phyloP scores from a whole-genome alignment of 108 stramenopile species.

The Skeletonema tropicum region DNA sequence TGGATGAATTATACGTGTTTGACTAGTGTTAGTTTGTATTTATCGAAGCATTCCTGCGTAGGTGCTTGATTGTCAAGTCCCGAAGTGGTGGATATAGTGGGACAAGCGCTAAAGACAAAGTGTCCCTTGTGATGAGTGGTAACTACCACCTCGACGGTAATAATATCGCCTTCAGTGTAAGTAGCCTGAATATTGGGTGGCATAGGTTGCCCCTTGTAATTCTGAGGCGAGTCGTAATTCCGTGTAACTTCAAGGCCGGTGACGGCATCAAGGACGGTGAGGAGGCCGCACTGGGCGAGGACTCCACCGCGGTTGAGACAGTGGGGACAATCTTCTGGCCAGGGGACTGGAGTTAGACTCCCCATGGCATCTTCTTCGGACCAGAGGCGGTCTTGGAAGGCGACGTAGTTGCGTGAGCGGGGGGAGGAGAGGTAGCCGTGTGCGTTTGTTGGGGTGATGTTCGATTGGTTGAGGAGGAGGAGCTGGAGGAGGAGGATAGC shows the following conservation, averaged over 20 bases:
- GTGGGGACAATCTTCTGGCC: no score
- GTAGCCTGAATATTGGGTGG: slow-evolving; percentile 42
- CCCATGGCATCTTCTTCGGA: background rate
- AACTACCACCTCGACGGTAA: slow-evolving; percentile 47
- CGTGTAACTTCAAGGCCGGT: slow-evolving; percentile 7
- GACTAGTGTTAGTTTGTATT: slow-evolving; percentile 46
- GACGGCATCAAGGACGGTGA: background rate
- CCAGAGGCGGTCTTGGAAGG: background rate
- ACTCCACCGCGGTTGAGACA: slow-evolving; percentile 49
- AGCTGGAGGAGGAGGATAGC: background rate
- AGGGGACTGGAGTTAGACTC: no score
- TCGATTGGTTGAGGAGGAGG: background rate
- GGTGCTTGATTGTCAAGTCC: slow-evolving; percentile 22
- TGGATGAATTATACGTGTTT: no score
- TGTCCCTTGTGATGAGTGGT: slow-evolving; percentile 68
- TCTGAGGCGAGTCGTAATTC: slow-evolving; percentile 57
- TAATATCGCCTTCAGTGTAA: slow-evolving; percentile 47
- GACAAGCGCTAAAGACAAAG: slow-evolving; percentile 55
- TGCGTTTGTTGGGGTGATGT: background rate
- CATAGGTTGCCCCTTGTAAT: slow-evolving; percentile 46
- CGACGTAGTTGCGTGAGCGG: slow-evolving; percentile 30
- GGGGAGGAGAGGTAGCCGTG: background rate
- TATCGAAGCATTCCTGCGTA: slow-evolving; percentile 59
- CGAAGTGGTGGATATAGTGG: no score
- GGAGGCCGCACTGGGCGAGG: slow-evolving; percentile 40